phyloP scores from a whole-genome alignment of 177 flowering plant genomes.

The Telopea speciosissima region DNA sequence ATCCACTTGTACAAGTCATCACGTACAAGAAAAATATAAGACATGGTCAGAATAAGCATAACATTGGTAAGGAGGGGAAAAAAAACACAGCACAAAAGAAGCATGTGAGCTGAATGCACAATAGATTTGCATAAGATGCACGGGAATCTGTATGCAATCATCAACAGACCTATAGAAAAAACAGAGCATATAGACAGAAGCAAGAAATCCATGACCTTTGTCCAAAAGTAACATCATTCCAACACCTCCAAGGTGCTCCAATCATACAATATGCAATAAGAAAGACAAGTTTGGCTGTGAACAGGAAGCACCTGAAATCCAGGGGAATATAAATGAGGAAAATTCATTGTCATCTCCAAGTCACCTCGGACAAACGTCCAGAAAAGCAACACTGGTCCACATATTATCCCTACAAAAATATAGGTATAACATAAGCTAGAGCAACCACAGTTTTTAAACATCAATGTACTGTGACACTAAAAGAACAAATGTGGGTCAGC shows the following conservation, averaged over 20 bases:
- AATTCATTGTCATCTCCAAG: constrained; percentile 51
- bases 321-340: constrained; percentile 64
- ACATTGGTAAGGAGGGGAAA: not conserved
- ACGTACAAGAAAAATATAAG: not conserved
- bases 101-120: not conserved
- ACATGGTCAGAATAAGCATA: not conserved
- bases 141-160: not conserved
- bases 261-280: not conserved
- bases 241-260: constrained; percentile 3
- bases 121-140: not conserved
- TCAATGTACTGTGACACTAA: not conserved
- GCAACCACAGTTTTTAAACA: no score
- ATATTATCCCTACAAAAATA: constrained; percentile 52
- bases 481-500: not conserved
- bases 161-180: not conserved
- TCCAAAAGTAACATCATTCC: not conserved
- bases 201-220: not conserved
- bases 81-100: not conserved
- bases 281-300: not conserved
- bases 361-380: constrained; percentile 89
- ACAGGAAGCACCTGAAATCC: constrained; percentile 66
- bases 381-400: constrained; percentile 73
- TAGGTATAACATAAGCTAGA: not conserved
- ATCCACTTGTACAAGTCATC: no score
- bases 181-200: not conserved